Conservation (phyloP, 768 basidiomycete genomes). For the Leccinum obscurum region DNA sequence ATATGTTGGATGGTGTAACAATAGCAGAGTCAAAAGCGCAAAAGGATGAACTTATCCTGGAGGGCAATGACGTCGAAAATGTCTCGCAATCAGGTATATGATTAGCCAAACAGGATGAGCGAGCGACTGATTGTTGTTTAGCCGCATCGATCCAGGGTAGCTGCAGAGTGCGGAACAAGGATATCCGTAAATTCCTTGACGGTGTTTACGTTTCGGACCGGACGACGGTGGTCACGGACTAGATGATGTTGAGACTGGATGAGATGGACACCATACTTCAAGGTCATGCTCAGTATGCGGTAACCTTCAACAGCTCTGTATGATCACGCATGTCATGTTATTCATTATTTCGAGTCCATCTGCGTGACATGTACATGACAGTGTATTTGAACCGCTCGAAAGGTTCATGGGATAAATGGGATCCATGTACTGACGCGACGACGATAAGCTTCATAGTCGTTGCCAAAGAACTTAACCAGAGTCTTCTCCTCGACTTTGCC, state of each 20-base stretch:
- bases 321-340: constrained; percentile 28
- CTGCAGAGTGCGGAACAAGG: constrained; percentile 98
- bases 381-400: neutral
- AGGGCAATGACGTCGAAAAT: constrained; percentile 95
- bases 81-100: constrained; percentile 91
- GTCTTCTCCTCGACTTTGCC: constrained; percentile 74
- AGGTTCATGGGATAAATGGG: constrained; percentile 70
- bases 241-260: constrained; percentile 11
- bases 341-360: constrained; percentile 6
- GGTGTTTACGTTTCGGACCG: constrained; percentile 90
- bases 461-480: constrained; percentile 85
- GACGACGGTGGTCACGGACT: constrained; percentile 56
- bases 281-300: constrained; percentile 23
- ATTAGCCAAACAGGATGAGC: neutral
- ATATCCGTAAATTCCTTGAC: constrained; percentile 98
- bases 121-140: constrained; percentile 28
- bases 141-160: constrained; percentile 97
- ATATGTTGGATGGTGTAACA: constrained; percentile 87
- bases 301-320: constrained; percentile 26
- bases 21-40: constrained; percentile 85
- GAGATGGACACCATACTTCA: constrained; percentile 13
- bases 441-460: constrained; percentile 79
- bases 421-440: constrained; percentile 81
- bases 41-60: constrained; percentile 92
- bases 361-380: constrained; percentile 1